Evolutionary conservation across 108 stramenopile genomes (phyloP).

Genomic region (Pseudonitzschia pungens): DNA sequence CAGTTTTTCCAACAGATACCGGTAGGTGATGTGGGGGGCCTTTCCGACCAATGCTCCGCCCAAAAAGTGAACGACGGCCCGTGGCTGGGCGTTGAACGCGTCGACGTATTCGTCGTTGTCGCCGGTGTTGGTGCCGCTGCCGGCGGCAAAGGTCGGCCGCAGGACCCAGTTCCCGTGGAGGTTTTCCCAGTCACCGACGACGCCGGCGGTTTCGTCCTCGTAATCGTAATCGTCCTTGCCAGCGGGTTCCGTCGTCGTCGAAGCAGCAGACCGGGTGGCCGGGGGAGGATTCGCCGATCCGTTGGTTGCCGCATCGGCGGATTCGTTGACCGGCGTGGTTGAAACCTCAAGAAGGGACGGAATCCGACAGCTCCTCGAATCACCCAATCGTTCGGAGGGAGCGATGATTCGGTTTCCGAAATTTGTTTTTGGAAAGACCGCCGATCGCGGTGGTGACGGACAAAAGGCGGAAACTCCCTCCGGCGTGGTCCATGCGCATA

Average conservation of each 20-base stretch:
- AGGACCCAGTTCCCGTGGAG: slow-evolving; percentile 80
- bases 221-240: neutral
- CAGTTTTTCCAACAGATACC: slow-evolving; percentile 80
- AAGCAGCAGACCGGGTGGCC: neutral
- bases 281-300: neutral
- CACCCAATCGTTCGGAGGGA: neutral
- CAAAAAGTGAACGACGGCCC: slow-evolving; percentile 82
- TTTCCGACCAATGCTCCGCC: slow-evolving; percentile 92
- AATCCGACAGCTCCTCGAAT: neutral
- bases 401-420: neutral
- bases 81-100: slow-evolving; percentile 19
- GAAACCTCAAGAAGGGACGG: neutral
- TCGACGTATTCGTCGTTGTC: neutral
- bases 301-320: neutral
- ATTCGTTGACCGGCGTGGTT: neutral
- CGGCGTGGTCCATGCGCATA: neutral
- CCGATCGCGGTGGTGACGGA: neutral
- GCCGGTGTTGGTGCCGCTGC: too few relatives aligned
- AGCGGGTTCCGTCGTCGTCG: neutral
- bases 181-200: slow-evolving; percentile 62
- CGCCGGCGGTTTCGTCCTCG: slow-evolving; percentile 16
- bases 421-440: neutral
- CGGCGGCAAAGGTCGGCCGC: slow-evolving; percentile 35
- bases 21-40: slow-evolving; percentile 86
- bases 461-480: neutral